Conservation (phyloP, 306 rosid genomes). For the Arachis stenosperma region DNA sequence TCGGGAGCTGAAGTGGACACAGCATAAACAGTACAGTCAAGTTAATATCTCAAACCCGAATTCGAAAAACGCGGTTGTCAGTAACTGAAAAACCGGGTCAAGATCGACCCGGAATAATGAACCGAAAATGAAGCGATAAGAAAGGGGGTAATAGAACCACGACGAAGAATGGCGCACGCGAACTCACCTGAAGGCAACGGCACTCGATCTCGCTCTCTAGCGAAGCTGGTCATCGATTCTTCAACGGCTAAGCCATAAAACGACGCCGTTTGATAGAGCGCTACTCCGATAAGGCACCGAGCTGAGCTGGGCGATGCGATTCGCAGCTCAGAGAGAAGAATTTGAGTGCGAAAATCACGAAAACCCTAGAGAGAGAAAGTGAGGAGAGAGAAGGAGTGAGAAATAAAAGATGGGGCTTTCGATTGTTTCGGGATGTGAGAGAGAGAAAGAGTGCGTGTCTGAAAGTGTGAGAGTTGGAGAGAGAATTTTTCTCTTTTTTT, state of each 20-base stretch:
- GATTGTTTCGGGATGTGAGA: conserved; percentile 46
- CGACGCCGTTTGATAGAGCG: conserved; percentile 37
- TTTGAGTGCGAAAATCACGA: conserved; percentile 59
- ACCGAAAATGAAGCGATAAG: conserved; percentile 7
- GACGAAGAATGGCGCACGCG: conserved; percentile 37
- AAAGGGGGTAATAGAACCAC: conserved; percentile 26
- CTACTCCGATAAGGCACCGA: conserved; percentile 20
- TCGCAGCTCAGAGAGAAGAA: conserved; percentile 43
- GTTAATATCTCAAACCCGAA: conserved; percentile 42
- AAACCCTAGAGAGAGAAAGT: conserved; percentile 92
- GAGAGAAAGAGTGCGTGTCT: conserved; percentile 37
- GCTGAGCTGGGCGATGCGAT: conserved; percentile 48
- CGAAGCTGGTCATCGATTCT: conserved; percentile 46
- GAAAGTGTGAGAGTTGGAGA: conserved; percentile 37
- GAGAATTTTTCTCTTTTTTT: conserved; percentile 49
- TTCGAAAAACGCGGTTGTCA: conserved; percentile 39
- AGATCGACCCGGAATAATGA: conserved; percentile 46
- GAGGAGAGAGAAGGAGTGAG: conserved; percentile 41
- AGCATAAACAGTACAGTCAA: conserved; percentile 62
- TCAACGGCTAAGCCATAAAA: conserved; percentile 50
- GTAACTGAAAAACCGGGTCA: conserved; percentile 12
- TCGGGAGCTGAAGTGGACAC: conserved; percentile 61
- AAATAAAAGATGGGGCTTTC: conserved; percentile 46
- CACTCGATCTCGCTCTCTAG: conserved; percentile 40
- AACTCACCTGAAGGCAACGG: conserved; percentile 41